Evolutionary conservation across 495 filamentous ascomycete species (phyloP).

Genomic region (Aspergillus conjunctus): DNA sequence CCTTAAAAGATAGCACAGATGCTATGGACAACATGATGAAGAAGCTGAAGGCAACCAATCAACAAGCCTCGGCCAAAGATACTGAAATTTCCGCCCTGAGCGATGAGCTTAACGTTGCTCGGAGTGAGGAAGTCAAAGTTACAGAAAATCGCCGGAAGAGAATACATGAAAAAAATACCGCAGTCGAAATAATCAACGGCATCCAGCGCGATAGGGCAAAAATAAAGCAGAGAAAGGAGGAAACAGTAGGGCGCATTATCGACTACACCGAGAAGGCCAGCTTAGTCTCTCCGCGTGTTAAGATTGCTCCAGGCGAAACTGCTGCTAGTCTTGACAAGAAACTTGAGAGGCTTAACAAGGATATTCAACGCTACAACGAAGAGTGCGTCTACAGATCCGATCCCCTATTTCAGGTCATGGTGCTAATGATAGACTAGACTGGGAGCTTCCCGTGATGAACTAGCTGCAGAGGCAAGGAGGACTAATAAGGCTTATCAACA

Average conservation of each 20-base stretch:
- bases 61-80: conserved; percentile 44
- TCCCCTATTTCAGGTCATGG: neutral
- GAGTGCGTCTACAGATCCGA: conserved; percentile 43
- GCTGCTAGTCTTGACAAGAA: conserved; percentile 62
- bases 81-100: conserved; percentile 42
- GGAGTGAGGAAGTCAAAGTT: conserved; percentile 56
- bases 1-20: conserved; percentile 54
- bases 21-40: conserved; percentile 54
- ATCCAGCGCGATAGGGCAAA: conserved; percentile 48
- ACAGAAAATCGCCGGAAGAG: conserved; percentile 52
- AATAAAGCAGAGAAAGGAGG: conserved; percentile 50
- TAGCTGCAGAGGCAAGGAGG: conserved; percentile 53
- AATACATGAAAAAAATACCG: conserved; percentile 67
- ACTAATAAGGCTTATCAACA: conserved; percentile 44
- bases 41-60: conserved; percentile 41
- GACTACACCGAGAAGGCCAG: conserved; percentile 61
- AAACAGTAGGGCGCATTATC: conserved; percentile 47
- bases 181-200: conserved; percentile 53
- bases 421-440: conserved; percentile 41
- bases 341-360: conserved; percentile 57
- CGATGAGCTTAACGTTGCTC: conserved; percentile 55
- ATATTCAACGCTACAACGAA: conserved; percentile 53
- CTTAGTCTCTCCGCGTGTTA: conserved; percentile 59
- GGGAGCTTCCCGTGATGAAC: conserved; percentile 69
- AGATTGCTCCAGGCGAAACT: conserved; percentile 70